Conservation (phyloP, 257 asterid genomes). For the Salvia splendens region DNA sequence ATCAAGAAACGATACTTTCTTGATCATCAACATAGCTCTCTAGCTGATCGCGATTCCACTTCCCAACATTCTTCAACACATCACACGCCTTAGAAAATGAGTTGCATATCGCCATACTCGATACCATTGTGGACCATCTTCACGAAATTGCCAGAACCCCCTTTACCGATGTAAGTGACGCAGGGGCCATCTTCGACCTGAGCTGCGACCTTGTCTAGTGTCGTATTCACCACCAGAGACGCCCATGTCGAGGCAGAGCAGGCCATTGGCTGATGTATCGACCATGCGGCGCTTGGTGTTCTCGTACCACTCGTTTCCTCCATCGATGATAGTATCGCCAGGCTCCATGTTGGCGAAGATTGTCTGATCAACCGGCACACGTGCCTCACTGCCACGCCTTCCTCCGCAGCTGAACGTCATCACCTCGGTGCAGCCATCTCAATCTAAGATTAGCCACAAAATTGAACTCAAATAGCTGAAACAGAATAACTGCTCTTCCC, state of each 20-base stretch:
- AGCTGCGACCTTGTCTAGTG: slow-evolving; percentile 83
- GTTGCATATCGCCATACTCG: slow-evolving; percentile 93
- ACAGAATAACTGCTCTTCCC: too few species aligned
- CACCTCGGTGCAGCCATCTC: too few species aligned
- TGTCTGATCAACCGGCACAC: slow-evolving; percentile 88
- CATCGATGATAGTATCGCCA: slow-evolving; percentile 88
- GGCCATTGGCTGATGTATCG: slow-evolving; percentile 53
- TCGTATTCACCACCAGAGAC: slow-evolving; percentile 97
- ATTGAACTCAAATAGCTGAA: too few species aligned
- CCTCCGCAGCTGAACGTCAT: too few species aligned
- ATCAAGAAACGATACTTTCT: too few species aligned
- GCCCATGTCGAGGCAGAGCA: slow-evolving; percentile 85
- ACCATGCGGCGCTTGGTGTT: slow-evolving; percentile 74
- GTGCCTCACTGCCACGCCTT: too few species aligned
- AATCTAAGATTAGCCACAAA: too few species aligned
- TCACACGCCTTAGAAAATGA: slow-evolving; percentile 87
- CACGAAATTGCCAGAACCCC: slow-evolving; percentile 88
- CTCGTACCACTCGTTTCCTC: slow-evolving; percentile 96
- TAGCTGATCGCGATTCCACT: too few species aligned
- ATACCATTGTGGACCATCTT: slow-evolving; percentile 94
- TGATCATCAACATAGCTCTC: too few species aligned
- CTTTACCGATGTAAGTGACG: slow-evolving; percentile 84
- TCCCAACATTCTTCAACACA: slow-evolving; percentile 73
- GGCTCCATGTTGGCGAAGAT: slow-evolving; percentile 82
- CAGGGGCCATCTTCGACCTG: slow-evolving; percentile 97